Conservation (phyloP, 164 flowering plant genomes). For the Annona cherimola region DNA sequence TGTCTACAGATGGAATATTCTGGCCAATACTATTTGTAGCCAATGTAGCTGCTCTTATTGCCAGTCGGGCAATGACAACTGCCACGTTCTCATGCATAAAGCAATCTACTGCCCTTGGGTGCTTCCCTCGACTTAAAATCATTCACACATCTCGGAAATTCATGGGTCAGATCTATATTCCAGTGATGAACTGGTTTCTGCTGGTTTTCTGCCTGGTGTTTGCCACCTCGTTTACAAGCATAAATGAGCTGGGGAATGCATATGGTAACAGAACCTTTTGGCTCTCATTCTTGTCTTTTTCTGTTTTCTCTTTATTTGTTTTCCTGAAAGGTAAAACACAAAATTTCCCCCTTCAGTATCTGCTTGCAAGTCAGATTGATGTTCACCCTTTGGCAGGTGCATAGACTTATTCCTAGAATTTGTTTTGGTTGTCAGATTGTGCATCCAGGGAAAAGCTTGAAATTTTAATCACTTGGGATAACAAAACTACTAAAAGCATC, state of each 20-base stretch:
- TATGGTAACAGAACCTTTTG: slow-evolving; percentile 21
- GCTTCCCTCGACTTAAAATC: slow-evolving; percentile 98
- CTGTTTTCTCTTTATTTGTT: background rate
- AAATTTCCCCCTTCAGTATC: background rate
- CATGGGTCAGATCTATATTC: slow-evolving; percentile 98
- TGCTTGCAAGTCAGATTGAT: background rate
- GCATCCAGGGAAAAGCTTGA: background rate
- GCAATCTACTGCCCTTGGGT: slow-evolving; percentile 93
- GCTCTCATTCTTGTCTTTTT: no score
- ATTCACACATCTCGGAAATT: slow-evolving; percentile 94
- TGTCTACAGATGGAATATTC: slow-evolving; percentile 66
- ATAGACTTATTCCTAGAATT: background rate
- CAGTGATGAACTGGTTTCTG: slow-evolving; percentile 94
- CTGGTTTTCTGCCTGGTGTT: slow-evolving; percentile 63
- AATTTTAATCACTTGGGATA: background rate
- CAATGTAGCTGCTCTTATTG: slow-evolving; percentile 87
- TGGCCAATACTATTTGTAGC: slow-evolving; percentile 92
- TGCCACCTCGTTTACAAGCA: slow-evolving; percentile 68
- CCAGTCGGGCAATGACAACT: slow-evolving; percentile 96
- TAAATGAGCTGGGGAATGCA: slow-evolving; percentile 91
- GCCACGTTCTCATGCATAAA: slow-evolving; percentile 96
- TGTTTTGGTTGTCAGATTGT: background rate
- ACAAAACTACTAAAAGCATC: background rate
- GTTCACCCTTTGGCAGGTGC: background rate
- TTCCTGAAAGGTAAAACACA: background rate